Conservation (phyloP, 148 eudicot species). For the Fallopia convolvulus region DNA sequence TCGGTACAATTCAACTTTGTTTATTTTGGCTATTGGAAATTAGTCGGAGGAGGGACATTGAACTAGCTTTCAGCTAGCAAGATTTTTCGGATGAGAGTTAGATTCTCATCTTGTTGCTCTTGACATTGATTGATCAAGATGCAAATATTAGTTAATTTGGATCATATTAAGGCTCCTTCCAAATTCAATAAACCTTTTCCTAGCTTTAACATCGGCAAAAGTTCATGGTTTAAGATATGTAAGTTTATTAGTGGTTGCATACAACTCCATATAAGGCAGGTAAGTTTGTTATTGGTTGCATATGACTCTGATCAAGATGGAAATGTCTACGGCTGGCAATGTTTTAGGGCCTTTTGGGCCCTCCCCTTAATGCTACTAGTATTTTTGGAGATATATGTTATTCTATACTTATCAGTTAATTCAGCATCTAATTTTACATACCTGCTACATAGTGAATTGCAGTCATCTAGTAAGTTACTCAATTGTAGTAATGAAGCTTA, state of each 20-base stretch:
- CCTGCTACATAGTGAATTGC: neutral
- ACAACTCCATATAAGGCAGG: neutral
- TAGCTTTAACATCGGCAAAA: neutral
- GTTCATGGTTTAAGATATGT: neutral
- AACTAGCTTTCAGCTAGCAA: neutral
- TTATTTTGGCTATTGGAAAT: neutral
- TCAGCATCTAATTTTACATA: neutral
- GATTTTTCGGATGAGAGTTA: neutral
- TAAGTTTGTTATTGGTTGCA: neutral
- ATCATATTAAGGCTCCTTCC: slow-evolving; percentile 2
- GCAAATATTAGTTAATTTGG: neutral
- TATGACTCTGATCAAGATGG: no score
- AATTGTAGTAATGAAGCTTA: neutral
- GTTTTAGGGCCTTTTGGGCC: neutral
- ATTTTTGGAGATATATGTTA: neutral
- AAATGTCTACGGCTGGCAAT: neutral
- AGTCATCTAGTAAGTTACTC: neutral
- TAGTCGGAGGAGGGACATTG: neutral
- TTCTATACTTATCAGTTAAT: neutral
- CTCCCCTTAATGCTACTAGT: neutral
- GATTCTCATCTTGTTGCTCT: neutral
- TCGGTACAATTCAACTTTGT: neutral
- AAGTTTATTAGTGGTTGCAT: neutral
- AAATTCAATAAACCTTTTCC: neutral
- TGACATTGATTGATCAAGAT: neutral